phyloP scores from a whole-genome alignment of 108 stramenopile species.

The Pseudonitzschia multistriata region DNA sequence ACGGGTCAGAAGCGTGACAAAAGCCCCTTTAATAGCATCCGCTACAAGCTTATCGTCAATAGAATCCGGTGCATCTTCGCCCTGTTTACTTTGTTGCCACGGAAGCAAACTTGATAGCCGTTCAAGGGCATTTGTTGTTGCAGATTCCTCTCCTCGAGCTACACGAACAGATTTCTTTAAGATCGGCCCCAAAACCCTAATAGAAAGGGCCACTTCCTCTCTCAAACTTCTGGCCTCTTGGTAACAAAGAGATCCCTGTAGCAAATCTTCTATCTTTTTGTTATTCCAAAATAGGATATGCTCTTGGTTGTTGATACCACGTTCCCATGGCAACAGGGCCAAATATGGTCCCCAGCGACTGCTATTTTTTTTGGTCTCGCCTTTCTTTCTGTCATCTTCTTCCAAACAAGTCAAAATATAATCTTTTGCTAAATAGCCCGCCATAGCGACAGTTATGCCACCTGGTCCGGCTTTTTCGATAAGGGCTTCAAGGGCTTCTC shows the following conservation, averaged over 20 bases:
- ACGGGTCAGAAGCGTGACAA: conserved; percentile 65
- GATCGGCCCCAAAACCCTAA: conserved; percentile 40
- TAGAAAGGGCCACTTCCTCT: conserved; percentile 58
- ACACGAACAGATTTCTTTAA: conserved; percentile 42
- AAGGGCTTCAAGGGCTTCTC: conserved; percentile 47
- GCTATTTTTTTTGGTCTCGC: neutral
- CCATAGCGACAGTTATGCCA: conserved; percentile 56
- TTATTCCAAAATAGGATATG: conserved; percentile 75
- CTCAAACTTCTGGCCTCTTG: conserved; percentile 51
- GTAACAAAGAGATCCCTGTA: conserved; percentile 62
- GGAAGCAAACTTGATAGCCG: conserved; percentile 9
- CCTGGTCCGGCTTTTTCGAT: conserved; percentile 56
- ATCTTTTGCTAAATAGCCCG: conserved; percentile 73
- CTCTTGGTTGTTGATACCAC: conserved; percentile 68
- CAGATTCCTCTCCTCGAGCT: conserved; percentile 49
- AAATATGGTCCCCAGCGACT: conserved; percentile 59
- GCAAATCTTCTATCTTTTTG: conserved; percentile 48
- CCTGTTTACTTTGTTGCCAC: conserved; percentile 8
- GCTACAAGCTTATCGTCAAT: conserved; percentile 38
- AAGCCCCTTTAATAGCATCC: conserved; percentile 66
- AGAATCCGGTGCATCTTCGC: conserved; percentile 8
- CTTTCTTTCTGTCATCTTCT: conserved; percentile 22
- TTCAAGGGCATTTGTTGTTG: neutral
- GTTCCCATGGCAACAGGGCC: conserved; percentile 66
- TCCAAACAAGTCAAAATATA: conserved; percentile 37